Conservation (phyloP, 2,329 filamentous ascomycete species). For the Graphilbum fragrans region DNA sequence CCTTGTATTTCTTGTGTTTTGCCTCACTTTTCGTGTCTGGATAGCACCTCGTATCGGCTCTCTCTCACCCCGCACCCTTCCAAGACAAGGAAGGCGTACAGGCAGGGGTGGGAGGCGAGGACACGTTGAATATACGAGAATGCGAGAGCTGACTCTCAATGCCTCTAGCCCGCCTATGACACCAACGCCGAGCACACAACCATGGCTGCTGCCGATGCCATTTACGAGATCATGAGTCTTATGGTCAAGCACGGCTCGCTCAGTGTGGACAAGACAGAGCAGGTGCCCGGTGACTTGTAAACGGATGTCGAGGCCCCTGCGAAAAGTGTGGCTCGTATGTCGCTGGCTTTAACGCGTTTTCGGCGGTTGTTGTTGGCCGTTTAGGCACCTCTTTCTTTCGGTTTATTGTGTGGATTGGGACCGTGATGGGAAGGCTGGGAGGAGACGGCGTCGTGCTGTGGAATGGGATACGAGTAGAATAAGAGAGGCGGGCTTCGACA, state of each 20-base stretch:
- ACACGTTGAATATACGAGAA: no score
- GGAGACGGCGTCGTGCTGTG: no score
- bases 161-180: constrained; percentile 48
- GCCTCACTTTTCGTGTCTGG: not conserved
- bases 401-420: no score
- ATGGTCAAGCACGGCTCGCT: constrained; percentile 72
- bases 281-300: constrained; percentile 3
- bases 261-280: constrained; percentile 23
- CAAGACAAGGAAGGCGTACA: no score
- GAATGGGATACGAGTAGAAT: no score
- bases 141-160: no score
- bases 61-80: no score
- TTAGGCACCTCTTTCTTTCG: no score
- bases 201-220: constrained; percentile 58
- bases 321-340: not conserved
- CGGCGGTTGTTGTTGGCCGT: not conserved
- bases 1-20: not conserved
- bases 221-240: constrained; percentile 70
- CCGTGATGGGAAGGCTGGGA: no score
- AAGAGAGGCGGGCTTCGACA: no score
- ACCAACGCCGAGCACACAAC: constrained; percentile 62
- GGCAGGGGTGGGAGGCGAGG: no score
- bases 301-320: not conserved
- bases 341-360: not conserved
- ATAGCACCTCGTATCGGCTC: not conserved